Evolutionary conservation across 768 basidiomycete genomes (phyloP).

Genomic region (Psilocybe cubensis): DNA sequence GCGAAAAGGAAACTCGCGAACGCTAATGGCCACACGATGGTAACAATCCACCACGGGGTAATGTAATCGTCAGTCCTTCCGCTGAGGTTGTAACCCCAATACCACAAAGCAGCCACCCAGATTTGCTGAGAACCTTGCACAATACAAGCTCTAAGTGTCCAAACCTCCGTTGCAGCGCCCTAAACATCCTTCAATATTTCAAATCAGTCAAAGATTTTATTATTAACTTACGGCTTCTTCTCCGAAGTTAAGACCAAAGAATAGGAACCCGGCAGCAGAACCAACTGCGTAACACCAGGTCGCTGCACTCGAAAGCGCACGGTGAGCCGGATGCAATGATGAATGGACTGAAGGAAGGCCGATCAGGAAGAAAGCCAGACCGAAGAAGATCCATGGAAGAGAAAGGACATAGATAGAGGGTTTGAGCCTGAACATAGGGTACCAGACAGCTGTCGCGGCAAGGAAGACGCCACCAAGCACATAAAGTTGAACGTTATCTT

Average conservation of each 20-base stretch:
- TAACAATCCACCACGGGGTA: conserved; percentile 85
- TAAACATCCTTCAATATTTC: conserved; percentile 28
- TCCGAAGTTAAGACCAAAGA: conserved; percentile 96
- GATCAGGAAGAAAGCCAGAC: conserved; percentile 88
- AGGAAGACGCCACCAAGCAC: conserved; percentile 91
- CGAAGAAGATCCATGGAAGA: conserved; percentile 91
- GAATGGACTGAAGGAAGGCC: conserved; percentile 78
- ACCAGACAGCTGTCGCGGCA: conserved; percentile 87
- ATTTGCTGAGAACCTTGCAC: conserved; percentile 96
- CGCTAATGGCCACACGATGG: conserved; percentile 82
- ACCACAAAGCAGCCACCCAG: conserved; percentile 96
- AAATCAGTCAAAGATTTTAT: neutral
- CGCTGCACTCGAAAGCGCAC: conserved; percentile 72
- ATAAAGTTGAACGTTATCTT: conserved; percentile 81
- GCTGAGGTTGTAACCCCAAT: conserved; percentile 88
- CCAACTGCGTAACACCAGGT: conserved; percentile 93
- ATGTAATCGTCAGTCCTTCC: conserved; percentile 49
- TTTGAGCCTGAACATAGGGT: conserved; percentile 83
- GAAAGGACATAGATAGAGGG: conserved; percentile 89
- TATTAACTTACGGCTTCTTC: conserved; percentile 79
- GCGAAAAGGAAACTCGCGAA: conserved; percentile 76
- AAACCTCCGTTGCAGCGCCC: conserved; percentile 94
- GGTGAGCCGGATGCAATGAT: conserved; percentile 62
- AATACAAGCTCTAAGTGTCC: conserved; percentile 88
- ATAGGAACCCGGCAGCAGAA: conserved; percentile 91